Evolutionary conservation across 257 asterid genomes (phyloP).

Genomic region (Fraxinus americana): DNA sequence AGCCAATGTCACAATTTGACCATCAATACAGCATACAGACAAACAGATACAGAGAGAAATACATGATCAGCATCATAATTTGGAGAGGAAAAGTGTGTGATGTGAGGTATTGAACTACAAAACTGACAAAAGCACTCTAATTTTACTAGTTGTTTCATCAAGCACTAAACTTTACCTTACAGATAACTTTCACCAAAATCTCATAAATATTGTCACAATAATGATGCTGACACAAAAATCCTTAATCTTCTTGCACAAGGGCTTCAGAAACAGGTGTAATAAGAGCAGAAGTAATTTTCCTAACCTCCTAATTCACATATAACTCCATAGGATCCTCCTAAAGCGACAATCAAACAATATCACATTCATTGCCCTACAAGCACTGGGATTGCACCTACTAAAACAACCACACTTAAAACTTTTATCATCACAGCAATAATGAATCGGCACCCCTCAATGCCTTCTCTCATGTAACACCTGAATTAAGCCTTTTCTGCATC

Average conservation of each 20-base stretch:
- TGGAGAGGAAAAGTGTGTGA: not conserved
- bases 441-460: not conserved
- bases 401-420: not conserved
- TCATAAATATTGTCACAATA: not conserved
- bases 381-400: not conserved
- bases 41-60: not conserved
- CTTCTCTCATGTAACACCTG: not conserved
- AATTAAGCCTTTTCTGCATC: not conserved
- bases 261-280: not conserved
- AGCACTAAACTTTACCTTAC: not conserved
- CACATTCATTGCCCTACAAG: not conserved
- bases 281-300: not conserved
- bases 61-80: not conserved
- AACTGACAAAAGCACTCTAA: not conserved
- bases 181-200: not conserved
- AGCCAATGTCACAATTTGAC: slow-evolving; percentile 5
- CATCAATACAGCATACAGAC: not conserved
- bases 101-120: not conserved
- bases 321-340: not conserved
- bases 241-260: not conserved
- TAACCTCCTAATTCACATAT: not conserved
- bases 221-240: not conserved
- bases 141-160: not conserved
- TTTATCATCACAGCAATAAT: not conserved
- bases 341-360: not conserved